Base-by-base conservation (phyloP, 2,329 filamentous ascomycete genomes). In the Fusarium cicatricum region DNA sequence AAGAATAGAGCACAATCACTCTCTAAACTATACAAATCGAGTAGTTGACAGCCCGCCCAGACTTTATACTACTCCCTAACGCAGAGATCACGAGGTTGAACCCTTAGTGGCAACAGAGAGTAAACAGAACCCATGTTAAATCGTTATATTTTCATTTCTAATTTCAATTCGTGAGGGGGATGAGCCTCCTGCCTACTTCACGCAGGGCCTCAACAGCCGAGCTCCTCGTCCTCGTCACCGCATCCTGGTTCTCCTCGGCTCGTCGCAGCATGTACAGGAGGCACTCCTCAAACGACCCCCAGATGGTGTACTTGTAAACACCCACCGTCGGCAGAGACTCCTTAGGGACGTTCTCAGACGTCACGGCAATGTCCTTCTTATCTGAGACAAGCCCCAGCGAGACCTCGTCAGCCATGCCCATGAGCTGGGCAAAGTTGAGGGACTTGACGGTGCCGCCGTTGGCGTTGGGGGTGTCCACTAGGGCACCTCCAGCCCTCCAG, bases 291-390 rank as follows among this genome's bases (percentile, higher is more conserved):
- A 54, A 54, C 7, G 52, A 54, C 6, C 52, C 52, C 52, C 52
- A 54, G 21, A 54, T 54, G 6, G 52, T 54, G 15, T 54, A 54
- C 38, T 54, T 54, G 39, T 54, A 54, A 8, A 54, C 44, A n/a
- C 52, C 52, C 9, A 54, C 28, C n/a, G 26, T 15, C 1, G 50
- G 50, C 11, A 53, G 31, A 9, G 43, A 48, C 29, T 42, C n/a
- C n/a, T n/a, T n/a, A n/a, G n/a, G n/a, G n/a, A n/a, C 37, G 3
- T 21, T 26, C 23, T 53, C 42, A 16, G 15, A 29, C 5, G 16
- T 31, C 49, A 37, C 29, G 9, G 14, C 34, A 2, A 33, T 29
- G 9, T 43, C 52, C 39, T 54, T 49, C 39, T 42, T 49, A 6
- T 49, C 44, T 0, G 44, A n/a, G 5, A 54, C 52, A 3, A 54